Base-by-base conservation (phyloP, 768 basidiomycete species). In the Mycena metata region DNA sequence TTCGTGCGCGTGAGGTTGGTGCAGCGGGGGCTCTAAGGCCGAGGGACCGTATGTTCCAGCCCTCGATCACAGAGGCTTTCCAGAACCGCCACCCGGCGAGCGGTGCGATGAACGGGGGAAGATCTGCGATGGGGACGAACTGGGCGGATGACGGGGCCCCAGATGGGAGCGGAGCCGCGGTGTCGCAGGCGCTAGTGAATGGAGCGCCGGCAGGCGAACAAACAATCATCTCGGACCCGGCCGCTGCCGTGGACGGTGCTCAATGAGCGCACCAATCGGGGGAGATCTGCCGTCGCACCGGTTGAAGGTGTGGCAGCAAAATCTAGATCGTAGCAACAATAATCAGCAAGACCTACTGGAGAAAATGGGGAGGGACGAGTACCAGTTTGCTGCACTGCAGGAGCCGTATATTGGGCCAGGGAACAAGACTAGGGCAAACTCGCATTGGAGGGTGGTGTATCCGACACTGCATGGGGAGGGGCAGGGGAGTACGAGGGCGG, bases 381-480 rank as follows among this genome's bases (percentile, higher is more conserved):
- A 21, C 46, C 46, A 47, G 19, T 47, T 47, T 47, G 46, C 46
- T 3, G 46, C 46, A 4, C n/a, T 47, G 2, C 46, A 47, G n/a
- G 46, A 47, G 46, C 46, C 51, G 33, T 54, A 54, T 2, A n/a
- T 54, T 2, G 51, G 51, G 15, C 26, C 33, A 16, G 51, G 30
- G 11, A 36, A 36, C 26, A 19, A 19, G 30, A 35, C 11, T 0
- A 33, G 51, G 16, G 51, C 51, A 19, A 35, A 54, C 15, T 19
- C 30, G 3, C 51, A 54, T 13, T 54, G 51, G 51, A 35, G 30
- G 33, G 51, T 54, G 51, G 51, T 35, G 51, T 54, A 54, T 21
- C 45, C 45, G 10, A 30, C 49, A 15, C 12, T 15, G 24, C 49
- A 51, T 17, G 49, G 49, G 5, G 49, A 30, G 24, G 49, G 33